Evolutionary conservation across 2,329 filamentous ascomycete genomes (phyloP), one percentile per base, ranked within the genome.

Genomic region (Colletotrichum higginsianum): DNA sequence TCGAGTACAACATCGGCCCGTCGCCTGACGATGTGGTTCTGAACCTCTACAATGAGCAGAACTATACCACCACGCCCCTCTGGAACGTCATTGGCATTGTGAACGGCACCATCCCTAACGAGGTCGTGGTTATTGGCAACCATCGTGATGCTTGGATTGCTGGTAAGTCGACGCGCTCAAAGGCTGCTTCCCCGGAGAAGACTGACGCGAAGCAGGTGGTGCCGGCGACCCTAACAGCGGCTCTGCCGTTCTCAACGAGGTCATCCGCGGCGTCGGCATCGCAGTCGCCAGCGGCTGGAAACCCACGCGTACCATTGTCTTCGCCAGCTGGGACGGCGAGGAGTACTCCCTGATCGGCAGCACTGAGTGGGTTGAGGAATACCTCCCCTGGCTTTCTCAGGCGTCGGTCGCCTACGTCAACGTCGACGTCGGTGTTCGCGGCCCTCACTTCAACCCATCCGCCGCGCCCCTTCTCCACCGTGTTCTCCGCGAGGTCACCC

Each of bases 21-120:
- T 92, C 94, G 0, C 94, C 95, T 0, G 89, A 93, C 18, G 82
- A 89, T 64, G 78, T 96, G 2, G 89, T 90, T 0, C 84, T 96
- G 66, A 94, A 95, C 78, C 87, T 94, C 50, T 87, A 88, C 77
- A 98, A 96, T 77, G 86, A 94, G 77, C 94, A 97, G 82, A 90
- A 94, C 56, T 96, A 97, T 78, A 90, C 90, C 16, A 96, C 89
- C 1, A 96, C 93, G 0, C 93, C 93, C 4, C 85, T 96, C 63
- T 98, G 95, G 95, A 93, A 99, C 78, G 94, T 96, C 2, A 96
- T 98, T 74, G 96, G 96, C 55, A 86, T 96, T 56, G 94, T 99
- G 80, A 98, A 98, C 77, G 96, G 96, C 12, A 93, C 92, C 0
- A 90, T 96, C 46, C 86, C 91, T 0, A 91, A 98, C 76, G 95